Conservation (phyloP, 768 basidiomycete genomes). For the Boletus pseudopeckii region DNA sequence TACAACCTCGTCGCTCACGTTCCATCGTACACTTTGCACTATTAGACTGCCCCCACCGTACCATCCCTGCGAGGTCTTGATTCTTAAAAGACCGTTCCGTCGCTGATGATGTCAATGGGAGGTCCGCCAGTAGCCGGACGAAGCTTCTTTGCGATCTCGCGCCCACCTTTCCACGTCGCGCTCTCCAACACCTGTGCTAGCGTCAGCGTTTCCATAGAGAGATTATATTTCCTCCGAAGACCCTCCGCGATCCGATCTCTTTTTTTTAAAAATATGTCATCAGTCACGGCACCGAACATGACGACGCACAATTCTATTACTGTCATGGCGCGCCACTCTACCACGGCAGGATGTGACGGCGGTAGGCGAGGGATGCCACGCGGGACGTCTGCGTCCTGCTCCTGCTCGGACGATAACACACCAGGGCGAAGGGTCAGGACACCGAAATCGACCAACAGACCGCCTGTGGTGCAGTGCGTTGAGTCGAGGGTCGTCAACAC, state of each 20-base stretch:
- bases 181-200: conserved; percentile 90
- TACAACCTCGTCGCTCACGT: no score
- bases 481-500: not conserved
- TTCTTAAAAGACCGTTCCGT: conserved; percentile 72
- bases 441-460: conserved; percentile 81
- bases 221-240: conserved; percentile 57
- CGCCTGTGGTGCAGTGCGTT: conserved; percentile 47
- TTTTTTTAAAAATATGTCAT: no score
- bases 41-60: no score
- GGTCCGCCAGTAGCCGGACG: conserved; percentile 75
- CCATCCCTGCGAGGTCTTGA: no score
- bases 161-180: conserved; percentile 95
- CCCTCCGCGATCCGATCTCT: conserved; percentile 73
- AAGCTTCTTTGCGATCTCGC: conserved; percentile 83
- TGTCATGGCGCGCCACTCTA: conserved; percentile 96
- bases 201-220: conserved; percentile 52
- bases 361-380: conserved; percentile 54
- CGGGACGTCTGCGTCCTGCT: conserved; percentile 21
- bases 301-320: conserved; percentile 79
- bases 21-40: not conserved
- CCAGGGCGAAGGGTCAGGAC: conserved; percentile 66
- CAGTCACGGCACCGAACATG: not conserved
- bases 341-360: conserved; percentile 83
- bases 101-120: conserved; percentile 82
- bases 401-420: conserved; percentile 47